Conservation (phyloP, 306 rosid species). For the Nissolia schottii region DNA sequence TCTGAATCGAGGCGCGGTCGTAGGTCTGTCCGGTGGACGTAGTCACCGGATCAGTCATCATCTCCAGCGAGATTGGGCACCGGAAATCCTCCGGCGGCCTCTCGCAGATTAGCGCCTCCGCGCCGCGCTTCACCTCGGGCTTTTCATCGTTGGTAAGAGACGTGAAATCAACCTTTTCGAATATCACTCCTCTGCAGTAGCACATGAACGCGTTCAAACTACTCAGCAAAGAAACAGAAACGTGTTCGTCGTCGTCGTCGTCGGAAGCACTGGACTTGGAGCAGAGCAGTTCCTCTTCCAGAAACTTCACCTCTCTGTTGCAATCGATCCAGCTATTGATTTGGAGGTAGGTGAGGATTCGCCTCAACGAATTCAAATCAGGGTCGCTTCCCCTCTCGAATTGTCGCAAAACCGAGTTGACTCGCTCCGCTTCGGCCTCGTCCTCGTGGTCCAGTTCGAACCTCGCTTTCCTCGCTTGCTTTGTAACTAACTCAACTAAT, state of each 20-base stretch:
- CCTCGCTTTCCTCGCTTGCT: constrained; percentile 39
- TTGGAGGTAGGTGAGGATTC: background rate
- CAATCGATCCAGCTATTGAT: constrained; percentile 15
- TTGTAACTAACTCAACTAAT: constrained; percentile 33
- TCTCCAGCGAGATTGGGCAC: constrained; percentile 71
- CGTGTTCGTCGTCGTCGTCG: constrained; percentile 31
- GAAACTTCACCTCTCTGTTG: constrained; percentile 11
- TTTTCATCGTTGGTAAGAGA: background rate
- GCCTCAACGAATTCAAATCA: background rate
- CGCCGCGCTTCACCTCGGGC: background rate
- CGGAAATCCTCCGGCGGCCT: constrained; percentile 52
- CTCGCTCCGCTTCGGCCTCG: constrained; percentile 4
- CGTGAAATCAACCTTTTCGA: constrained; percentile 44
- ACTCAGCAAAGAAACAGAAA: constrained; percentile 38
- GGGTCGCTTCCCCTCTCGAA: constrained; percentile 18
- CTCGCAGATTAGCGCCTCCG: constrained; percentile 24
- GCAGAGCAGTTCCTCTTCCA: background rate
- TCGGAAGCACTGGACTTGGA: background rate
- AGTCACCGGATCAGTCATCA: constrained; percentile 78
- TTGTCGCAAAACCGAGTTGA: constrained; percentile 28
- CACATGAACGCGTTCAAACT: constrained; percentile 48
- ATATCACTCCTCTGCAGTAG: constrained; percentile 55
- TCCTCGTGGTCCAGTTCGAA: constrained; percentile 39
- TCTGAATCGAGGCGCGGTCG: constrained; percentile 54
- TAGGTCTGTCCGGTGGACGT: constrained; percentile 84